Base-by-base conservation (phyloP, 345 rosid species). In the Durio zibethinus region DNA sequence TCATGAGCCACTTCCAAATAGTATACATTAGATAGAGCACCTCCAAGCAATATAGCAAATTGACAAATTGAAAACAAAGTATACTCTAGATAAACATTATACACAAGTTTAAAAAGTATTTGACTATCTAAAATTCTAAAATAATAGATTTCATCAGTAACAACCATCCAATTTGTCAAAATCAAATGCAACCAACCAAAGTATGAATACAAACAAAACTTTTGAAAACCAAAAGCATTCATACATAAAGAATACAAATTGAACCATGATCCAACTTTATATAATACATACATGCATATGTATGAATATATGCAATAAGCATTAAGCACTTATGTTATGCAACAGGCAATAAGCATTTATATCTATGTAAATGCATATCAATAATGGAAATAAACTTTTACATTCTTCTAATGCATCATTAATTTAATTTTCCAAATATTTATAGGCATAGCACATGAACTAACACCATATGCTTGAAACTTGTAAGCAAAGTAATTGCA, bases 141-240 rank as follows among this genome's bases (percentile, higher is more conserved):
- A n/a, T n/a, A n/a, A n/a, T n/a, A n/a, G n/a, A n/a, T n/a, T n/a
- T n/a, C n/a, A n/a, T n/a, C n/a, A n/a, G n/a, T n/a, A n/a, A n/a
- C n/a, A n/a, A n/a, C n/a, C 43, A 57, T 15, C n/a, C 64, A 62
- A 50, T 50, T 38, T 21, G 75, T 14, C 18, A 72, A 6, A 35
- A 72, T 45, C n/a, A 38, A 33, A 75, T 27, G 77, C 63, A 62
- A 52, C 54, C 66, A 61, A 21, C 7, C 45, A 75, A 72, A n/a
- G 40, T 21, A 53, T 36, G n/a, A 15, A 70, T 11, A 56, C 27
- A 65, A 45, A 21, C 20, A 47, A 72, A 78, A 11, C 15, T 62
- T 72, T 25, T 52, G 23, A 57, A 40, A 21, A 42, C 7, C 8
- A 29, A 15, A 56, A 68, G 20, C 42, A 72, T 7, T 61, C 76